Evolutionary conservation across 768 basidiomycete species (phyloP).

Genomic region (Suillus bovinus): DNA sequence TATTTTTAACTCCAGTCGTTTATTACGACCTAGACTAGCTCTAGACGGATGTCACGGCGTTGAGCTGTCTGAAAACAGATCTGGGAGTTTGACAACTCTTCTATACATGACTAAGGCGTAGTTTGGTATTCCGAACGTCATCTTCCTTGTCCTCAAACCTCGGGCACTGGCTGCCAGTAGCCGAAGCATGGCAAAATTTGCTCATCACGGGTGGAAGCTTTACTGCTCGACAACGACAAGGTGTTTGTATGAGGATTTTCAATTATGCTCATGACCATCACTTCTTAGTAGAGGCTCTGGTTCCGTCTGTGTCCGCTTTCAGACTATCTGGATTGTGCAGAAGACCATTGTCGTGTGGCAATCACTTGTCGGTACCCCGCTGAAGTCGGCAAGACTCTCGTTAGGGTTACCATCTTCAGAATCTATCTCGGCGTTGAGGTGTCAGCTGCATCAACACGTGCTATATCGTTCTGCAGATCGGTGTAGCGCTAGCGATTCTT

Average conservation of each 20-base stretch:
- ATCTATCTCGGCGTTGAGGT: not conserved
- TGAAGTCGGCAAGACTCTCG: not conserved
- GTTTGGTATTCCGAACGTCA: not conserved
- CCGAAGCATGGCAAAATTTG: conserved; percentile 1
- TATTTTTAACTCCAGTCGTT: not conserved
- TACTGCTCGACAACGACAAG: not conserved
- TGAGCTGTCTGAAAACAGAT: not conserved
- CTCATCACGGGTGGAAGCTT: not conserved
- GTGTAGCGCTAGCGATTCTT: not conserved
- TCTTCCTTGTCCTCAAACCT: not conserved
- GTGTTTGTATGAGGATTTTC: not conserved
- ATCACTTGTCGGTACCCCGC: not conserved
- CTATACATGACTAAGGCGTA: not conserved
- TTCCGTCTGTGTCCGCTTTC: not conserved
- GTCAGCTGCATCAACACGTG: not conserved
- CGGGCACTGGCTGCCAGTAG: not conserved
- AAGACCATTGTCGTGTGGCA: not conserved
- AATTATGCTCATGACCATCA: not conserved
- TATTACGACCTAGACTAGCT: too few species aligned
- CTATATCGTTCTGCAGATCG: not conserved
- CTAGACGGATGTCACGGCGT: too few species aligned
- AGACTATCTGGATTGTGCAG: not conserved
- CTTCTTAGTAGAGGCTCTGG: not conserved
- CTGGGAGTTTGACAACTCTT: not conserved
- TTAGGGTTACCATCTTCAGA: not conserved